Evolutionary conservation across 2,329 filamentous ascomycete species (phyloP), one percentile per base, ranked within the genome.

Genomic region (Ambrosiella cleistominuta): DNA sequence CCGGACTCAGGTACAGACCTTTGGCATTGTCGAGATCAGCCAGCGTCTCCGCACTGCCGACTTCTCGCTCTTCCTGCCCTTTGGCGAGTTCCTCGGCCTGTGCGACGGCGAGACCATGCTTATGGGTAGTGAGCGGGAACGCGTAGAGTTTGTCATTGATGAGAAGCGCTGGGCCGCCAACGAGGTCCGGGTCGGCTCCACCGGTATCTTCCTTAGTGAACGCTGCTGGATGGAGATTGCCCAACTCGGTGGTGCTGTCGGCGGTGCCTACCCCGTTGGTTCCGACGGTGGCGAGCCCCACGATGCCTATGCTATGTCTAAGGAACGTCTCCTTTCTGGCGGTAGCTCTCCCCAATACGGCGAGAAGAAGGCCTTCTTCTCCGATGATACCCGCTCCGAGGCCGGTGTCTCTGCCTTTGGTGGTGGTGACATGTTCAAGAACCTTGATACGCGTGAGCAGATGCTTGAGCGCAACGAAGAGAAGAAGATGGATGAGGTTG

Each of bases 401-500:
- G 90, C 91, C 7, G 91, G 90, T 3, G 85, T 79, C 1, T 96
- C 91, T n/a, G 89, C 88, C 5, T 85, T 95, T 67, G 86, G 90
- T 53, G 86, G 80, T 57, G 90, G 93, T 7, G 93, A 98, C 68
- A 95, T 98, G 91, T 98, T 98, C 76, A 88, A 89, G 66, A 95
- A 96, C 65, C 76, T 97, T 7, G 91, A 97, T 64, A 96, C 91
- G 6, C 81, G 88, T 62, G 86, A 94, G 68, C 87, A 95, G 67
- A 88, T 98, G 80, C 88, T 91, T 0, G 91, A 97, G 71, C 91
- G 95, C 64, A 88, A 88, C 61, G 95, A 95, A 63, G 88, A 95
- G 64, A 88, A 91, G 70, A 82, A 87, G 13, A 80, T 96, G 71
- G 82, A 87, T 61, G 91, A 96, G 69, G 87, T 98, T 1, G 93